phyloP scores from a whole-genome alignment of 1,139 yeast species.

The Maudiozyma humilis region DNA sequence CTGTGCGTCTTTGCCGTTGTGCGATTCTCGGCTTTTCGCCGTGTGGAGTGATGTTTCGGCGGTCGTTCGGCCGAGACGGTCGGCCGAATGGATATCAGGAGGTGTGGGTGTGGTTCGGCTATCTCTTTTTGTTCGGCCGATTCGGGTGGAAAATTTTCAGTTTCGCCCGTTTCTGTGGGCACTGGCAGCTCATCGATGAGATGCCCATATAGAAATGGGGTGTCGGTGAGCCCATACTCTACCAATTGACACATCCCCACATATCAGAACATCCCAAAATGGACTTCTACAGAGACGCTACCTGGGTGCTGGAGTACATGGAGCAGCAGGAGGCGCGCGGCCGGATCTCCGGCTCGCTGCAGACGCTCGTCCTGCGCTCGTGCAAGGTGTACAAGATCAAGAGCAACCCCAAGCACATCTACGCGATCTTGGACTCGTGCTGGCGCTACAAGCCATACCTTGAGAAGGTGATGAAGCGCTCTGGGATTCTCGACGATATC shows the following conservation, averaged over 20 bases:
- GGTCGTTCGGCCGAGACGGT: background rate
- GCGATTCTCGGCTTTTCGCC: background rate
- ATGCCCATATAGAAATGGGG: too few relatives aligned
- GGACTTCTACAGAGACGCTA: slow-evolving; percentile 60
- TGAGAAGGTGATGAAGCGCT: slow-evolving; percentile 50
- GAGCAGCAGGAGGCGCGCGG: slow-evolving; percentile 34
- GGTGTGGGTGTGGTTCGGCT: too few relatives aligned
- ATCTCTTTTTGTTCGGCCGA: too few relatives aligned
- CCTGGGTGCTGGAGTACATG: slow-evolving; percentile 34
- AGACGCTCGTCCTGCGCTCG: slow-evolving; percentile 56
- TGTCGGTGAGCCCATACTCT: too few relatives aligned
- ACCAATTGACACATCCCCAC: too few relatives aligned
- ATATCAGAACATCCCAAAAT: slow-evolving; percentile 27
- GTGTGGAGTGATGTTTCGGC: background rate
- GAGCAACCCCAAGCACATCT: slow-evolving; percentile 71
- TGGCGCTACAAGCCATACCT: slow-evolving; percentile 61
- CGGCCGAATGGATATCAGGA: too few relatives aligned
- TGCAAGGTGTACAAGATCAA: slow-evolving; percentile 40
- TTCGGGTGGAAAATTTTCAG: background rate
- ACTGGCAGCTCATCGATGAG: too few relatives aligned
- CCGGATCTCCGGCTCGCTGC: slow-evolving; percentile 47
- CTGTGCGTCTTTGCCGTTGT: background rate
- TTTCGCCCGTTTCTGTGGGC: too few relatives aligned
- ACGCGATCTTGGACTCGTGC: slow-evolving; percentile 74
- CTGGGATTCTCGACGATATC: slow-evolving; percentile 44